A percentile compares a stretch with the other conserved stretches of the same genome.
Conservation (phyloP, 176 grass and related monocot genomes). For the Carex kokanica region DNA sequence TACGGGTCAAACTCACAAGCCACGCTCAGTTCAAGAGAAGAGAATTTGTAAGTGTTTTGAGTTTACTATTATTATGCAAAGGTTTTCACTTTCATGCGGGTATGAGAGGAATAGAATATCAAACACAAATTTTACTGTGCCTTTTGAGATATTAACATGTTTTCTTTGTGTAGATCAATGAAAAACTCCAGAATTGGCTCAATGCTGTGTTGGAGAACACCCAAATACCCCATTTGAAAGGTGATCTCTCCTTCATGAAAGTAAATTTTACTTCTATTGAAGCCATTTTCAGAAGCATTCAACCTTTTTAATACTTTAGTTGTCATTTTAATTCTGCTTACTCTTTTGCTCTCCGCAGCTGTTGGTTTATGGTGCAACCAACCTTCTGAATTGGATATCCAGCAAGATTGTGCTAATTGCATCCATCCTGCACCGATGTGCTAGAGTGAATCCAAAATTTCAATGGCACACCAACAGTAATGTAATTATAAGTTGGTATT, state of each 20-base stretch:
- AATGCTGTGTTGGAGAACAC: conserved; percentile 69
- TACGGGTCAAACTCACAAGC: conserved; percentile 67
- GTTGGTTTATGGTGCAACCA: neutral
- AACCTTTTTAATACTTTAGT: neutral
- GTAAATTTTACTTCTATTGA: neutral
- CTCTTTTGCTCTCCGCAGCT: too few species aligned
- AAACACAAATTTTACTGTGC: neutral
- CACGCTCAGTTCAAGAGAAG: conserved; percentile 90
- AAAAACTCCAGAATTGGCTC: conserved; percentile 55
- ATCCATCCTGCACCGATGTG: neutral
- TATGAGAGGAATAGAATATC: neutral
- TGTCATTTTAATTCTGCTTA: neutral
- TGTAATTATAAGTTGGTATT: conserved; percentile 7
- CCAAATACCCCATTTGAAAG: conserved; percentile 62
- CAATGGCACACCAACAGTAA: neutral
- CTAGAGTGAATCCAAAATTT: neutral
- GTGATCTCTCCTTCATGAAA: neutral
- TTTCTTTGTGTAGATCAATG: conserved; percentile 40
- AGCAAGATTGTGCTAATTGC: neutral
- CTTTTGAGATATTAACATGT: neutral
- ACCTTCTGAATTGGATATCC: neutral
- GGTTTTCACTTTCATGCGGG: neutral
- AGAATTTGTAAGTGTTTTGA: conserved; percentile 61
- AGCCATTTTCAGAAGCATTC: conserved; percentile 1
- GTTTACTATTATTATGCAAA: neutral